Percentiles rank a stretch among this genome's conserved stretches.
These are phyloP conservation scores for Debaryomycetaceae sp. DNA, from an alignment of 1,139 yeast genomes.

Conservation along the genomic window DNA sequence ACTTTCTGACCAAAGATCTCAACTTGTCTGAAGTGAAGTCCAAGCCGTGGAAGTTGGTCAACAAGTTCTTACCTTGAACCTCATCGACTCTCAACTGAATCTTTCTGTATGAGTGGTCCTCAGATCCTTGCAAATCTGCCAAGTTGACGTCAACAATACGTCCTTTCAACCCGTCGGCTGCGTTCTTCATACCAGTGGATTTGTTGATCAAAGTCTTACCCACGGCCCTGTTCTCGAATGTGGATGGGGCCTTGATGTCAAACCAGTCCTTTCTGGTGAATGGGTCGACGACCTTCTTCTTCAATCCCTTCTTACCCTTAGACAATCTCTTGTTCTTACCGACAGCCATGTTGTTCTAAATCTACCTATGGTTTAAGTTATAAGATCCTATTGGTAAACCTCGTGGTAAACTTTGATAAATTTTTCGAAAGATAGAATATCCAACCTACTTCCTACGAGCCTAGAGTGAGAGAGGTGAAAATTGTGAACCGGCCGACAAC, in stretches of 20 bases:
- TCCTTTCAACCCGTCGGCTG: slow-evolving; percentile 52
- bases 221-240: slow-evolving; percentile 49
- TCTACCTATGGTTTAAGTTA: background rate
- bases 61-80: slow-evolving; percentile 53
- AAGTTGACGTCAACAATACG: slow-evolving; percentile 49
- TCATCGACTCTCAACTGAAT: slow-evolving; percentile 52
- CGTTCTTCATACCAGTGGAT: slow-evolving; percentile 51
- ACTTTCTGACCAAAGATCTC: slow-evolving; percentile 51
- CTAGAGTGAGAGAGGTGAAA: background rate
- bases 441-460: background rate
- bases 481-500: background rate
- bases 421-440: background rate
- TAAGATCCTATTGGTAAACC: background rate
- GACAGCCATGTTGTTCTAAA: slow-evolving; percentile 40
- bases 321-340: slow-evolving; percentile 54
- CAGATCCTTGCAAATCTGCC: slow-evolving; percentile 52
- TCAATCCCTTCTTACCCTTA: slow-evolving; percentile 51
- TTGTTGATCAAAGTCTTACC: slow-evolving; percentile 52
- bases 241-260: slow-evolving; percentile 51
- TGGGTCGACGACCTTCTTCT: slow-evolving; percentile 52
- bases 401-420: background rate
- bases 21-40: slow-evolving; percentile 50
- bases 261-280: slow-evolving; percentile 54
- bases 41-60: slow-evolving; percentile 53
- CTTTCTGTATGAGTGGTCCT: slow-evolving; percentile 52